Evolutionary conservation across 768 basidiomycete genomes (phyloP).

Genomic region (Boletus tomentosulus): DNA sequence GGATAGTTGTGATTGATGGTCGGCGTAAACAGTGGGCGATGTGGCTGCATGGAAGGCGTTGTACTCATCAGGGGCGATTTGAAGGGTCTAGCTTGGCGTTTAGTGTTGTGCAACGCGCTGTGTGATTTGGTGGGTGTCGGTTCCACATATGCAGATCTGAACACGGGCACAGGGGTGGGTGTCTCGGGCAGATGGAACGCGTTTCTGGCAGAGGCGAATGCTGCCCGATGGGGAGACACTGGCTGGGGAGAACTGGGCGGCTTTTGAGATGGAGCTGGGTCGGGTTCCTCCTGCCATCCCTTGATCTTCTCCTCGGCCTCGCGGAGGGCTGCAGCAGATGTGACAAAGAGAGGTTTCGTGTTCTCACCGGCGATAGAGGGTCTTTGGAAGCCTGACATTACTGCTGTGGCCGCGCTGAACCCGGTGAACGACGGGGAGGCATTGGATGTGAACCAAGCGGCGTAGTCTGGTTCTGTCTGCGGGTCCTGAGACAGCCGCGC

Average conservation of each 20-base stretch:
- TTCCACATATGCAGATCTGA: constrained; percentile 24
- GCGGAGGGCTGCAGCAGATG: constrained; percentile 51
- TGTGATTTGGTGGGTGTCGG: constrained; percentile 10
- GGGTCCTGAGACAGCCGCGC: constrained; percentile 38
- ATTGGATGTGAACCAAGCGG: constrained; percentile 48
- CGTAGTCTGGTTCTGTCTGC: constrained; percentile 37
- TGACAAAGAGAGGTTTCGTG: constrained; percentile 38
- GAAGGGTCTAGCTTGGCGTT: constrained; percentile 36
- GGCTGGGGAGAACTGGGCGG: constrained; percentile 2
- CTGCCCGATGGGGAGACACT: constrained; percentile 23
- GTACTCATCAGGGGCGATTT: constrained; percentile 41
- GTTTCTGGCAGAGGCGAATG: constrained; percentile 39
- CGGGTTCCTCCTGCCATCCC: constrained; percentile 42
- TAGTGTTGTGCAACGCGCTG: constrained; percentile 8
- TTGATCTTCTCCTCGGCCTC: constrained; percentile 51
- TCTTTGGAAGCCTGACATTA: constrained; percentile 18
- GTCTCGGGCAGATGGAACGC: constrained; percentile 33
- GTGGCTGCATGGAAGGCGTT: constrained; percentile 12
- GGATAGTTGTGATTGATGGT: constrained; percentile 13
- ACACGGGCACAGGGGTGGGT: constrained; percentile 33
- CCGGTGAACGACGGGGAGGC: constrained; percentile 26
- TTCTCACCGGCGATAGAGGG: constrained; percentile 1
- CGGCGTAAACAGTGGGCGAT: constrained; percentile 23
- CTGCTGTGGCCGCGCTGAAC: constrained; percentile 36
- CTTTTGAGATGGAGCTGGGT: constrained; percentile 21